Evolutionary conservation across 345 rosid genomes (phyloP).

Genomic region (Hibiscus syriacus): DNA sequence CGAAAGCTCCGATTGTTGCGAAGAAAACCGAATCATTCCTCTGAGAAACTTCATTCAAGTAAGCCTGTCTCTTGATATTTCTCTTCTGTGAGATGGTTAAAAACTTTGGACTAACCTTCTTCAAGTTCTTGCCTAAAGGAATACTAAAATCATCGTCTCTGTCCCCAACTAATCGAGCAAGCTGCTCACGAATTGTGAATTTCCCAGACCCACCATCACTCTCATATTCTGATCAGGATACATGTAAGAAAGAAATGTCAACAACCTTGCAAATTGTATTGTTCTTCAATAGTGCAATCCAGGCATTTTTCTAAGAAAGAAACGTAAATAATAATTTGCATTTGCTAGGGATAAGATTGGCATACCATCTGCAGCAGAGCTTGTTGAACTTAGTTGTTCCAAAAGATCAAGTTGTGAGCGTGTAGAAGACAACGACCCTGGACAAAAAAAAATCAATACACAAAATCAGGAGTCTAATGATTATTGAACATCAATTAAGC

Average conservation of each 20-base stretch:
- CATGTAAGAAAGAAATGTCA: neutral
- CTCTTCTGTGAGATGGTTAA: slow-evolving; percentile 86
- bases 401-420: slow-evolving; percentile 66
- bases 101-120: slow-evolving; percentile 73
- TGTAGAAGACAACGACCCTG: slow-evolving; percentile 60
- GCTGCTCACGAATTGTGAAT: slow-evolving; percentile 61
- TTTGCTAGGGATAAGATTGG: neutral
- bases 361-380: slow-evolving; percentile 51
- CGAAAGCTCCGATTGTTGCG: slow-evolving; percentile 82
- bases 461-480: neutral
- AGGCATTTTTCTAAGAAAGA: neutral
- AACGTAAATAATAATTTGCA: neutral
- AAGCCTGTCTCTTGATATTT: slow-evolving; percentile 76
- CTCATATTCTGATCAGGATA: slow-evolving; percentile 46
- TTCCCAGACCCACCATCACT: slow-evolving; percentile 41
- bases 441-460: too few species aligned
- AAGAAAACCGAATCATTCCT: slow-evolving; percentile 89
- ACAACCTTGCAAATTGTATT: neutral
- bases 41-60: slow-evolving; percentile 68
- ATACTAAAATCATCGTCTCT: slow-evolving; percentile 69
- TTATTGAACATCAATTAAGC: neutral
- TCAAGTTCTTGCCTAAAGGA: slow-evolving; percentile 65
- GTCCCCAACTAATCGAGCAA: slow-evolving; percentile 49
- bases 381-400: slow-evolving; percentile 55
- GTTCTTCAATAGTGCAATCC: neutral